These are phyloP conservation scores for Suaeda aralocaspica DNA, from an alignment of 148 eudicot species.

Conservation along the genomic window DNA sequence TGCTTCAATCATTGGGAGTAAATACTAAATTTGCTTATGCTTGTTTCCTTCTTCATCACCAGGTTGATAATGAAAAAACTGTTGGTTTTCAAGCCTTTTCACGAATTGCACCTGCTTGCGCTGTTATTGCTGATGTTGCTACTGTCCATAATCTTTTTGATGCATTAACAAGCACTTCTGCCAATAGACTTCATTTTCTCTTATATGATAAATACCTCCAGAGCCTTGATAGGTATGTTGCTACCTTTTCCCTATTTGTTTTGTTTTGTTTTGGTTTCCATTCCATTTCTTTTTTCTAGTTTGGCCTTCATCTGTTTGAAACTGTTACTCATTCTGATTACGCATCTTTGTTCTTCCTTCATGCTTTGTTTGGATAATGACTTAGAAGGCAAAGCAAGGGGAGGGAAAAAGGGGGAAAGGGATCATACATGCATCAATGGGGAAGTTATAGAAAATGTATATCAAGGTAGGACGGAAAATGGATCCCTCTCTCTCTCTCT, in stretches of 20 bases:
- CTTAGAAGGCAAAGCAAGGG: too few relatives aligned
- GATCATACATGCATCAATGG: too few relatives aligned
- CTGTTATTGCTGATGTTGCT: constrained; percentile 61
- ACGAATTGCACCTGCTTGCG: constrained; percentile 74
- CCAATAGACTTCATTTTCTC: constrained; percentile 72
- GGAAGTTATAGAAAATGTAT: too few relatives aligned
- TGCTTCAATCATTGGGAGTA: not conserved
- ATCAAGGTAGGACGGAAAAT: too few relatives aligned
- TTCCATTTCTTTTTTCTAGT: too few relatives aligned
- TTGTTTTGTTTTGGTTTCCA: too few relatives aligned
- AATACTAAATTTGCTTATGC: not conserved
- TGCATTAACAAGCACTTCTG: constrained; percentile 61
- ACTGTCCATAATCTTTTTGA: constrained; percentile 84
- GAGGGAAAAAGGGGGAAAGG: too few relatives aligned
- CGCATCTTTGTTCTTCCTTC: not conserved
- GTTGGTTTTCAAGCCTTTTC: constrained; percentile 78
- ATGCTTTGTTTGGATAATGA: not conserved
- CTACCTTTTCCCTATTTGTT: too few relatives aligned
- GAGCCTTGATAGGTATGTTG: constrained; percentile 63
- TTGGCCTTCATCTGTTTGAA: too few relatives aligned
- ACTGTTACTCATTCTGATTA: not conserved
- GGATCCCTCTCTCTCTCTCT: too few relatives aligned
- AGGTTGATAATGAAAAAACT: constrained; percentile 74
- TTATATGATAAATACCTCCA: constrained; percentile 75
- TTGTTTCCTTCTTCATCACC: constrained; percentile 2